Percentiles rank a stretch among this genome's conserved stretches.
These are phyloP conservation scores for Coemansia sp. DNA, from an alignment of 192 early-diverging fungal species.

Conservation along the genomic window DNA sequence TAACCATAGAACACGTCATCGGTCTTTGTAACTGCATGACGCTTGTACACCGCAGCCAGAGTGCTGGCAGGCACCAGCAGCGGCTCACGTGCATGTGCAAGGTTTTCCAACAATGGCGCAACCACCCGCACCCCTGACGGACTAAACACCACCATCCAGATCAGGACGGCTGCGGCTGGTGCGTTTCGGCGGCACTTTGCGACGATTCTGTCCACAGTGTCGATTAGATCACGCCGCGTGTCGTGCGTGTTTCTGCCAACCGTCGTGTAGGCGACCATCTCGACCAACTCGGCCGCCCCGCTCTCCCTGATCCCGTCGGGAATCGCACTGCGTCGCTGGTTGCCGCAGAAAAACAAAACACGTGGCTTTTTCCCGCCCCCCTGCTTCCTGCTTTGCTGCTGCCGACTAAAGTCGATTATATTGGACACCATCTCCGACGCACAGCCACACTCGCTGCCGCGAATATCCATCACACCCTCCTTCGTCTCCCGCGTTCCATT, in stretches of 20 bases:
- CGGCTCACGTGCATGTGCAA: background rate
- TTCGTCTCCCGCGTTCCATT: background rate
- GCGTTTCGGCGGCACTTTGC: background rate
- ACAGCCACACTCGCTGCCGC: slow-evolving; percentile 27
- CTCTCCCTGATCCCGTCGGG: slow-evolving; percentile 30
- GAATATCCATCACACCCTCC: too few species aligned
- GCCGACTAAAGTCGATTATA: slow-evolving; percentile 23
- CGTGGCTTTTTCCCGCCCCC: background rate
- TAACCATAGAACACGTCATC: slow-evolving; percentile 13
- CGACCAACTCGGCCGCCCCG: slow-evolving; percentile 26
- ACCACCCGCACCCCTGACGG: slow-evolving; percentile 49
- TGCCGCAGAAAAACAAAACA: slow-evolving; percentile 41
- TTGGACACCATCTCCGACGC: slow-evolving; percentile 30
- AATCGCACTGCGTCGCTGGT: slow-evolving; percentile 43
- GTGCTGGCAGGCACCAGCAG: background rate
- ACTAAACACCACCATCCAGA: slow-evolving; percentile 52
- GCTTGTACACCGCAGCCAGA: background rate
- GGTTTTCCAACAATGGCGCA: slow-evolving; percentile 14
- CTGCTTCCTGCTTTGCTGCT: background rate
- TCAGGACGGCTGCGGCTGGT: background rate
- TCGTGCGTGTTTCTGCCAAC: slow-evolving; percentile 10
- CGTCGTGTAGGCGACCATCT: slow-evolving; percentile 33
- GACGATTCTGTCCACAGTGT: slow-evolving; percentile 12
- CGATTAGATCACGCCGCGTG: slow-evolving; percentile 13
- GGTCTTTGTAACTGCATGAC: background rate